Evolutionary conservation across 345 rosid species (phyloP).

Genomic region (Viola odorata): DNA sequence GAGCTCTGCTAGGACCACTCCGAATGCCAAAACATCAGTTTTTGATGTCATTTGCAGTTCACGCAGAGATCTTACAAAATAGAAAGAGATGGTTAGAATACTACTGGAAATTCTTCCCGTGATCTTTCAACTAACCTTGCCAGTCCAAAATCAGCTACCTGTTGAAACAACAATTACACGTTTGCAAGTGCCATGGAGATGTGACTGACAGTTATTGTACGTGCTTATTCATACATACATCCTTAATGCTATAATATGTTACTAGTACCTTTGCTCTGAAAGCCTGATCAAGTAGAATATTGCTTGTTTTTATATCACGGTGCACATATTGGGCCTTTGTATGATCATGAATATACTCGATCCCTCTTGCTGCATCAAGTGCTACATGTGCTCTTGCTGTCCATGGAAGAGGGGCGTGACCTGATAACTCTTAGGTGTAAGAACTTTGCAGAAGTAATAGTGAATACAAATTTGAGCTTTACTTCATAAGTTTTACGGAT

Average conservation of each 20-base stretch:
- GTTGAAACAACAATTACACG: not conserved
- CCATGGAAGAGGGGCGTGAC: conserved; percentile 32
- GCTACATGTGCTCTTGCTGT: conserved; percentile 28
- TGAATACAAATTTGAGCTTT: not conserved
- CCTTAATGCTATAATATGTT: not conserved
- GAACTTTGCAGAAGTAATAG: conserved; percentile 4
- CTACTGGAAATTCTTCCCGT: conserved; percentile 15
- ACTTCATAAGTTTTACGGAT: no score
- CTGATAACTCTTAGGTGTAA: conserved; percentile 17
- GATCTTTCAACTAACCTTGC: conserved; percentile 32
- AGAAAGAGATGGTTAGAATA: not conserved
- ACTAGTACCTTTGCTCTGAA: conserved; percentile 30
- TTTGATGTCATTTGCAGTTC: conserved; percentile 32
- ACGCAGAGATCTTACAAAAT: conserved; percentile 21
- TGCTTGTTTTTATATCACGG: conserved; percentile 33
- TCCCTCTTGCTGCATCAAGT: conserved; percentile 34
- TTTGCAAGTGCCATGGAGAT: not conserved
- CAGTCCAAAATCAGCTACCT: conserved; percentile 38
- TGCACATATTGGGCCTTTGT: conserved; percentile 32
- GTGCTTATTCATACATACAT: no score
- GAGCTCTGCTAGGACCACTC: conserved; percentile 40
- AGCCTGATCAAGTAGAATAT: conserved; percentile 33
- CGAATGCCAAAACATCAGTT: conserved; percentile 37
- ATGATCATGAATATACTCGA: conserved; percentile 39
- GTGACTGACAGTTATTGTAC: no score